Conservation (phyloP, 2,329 filamentous ascomycete genomes). For the Ophiostoma novo-ulmi region DNA sequence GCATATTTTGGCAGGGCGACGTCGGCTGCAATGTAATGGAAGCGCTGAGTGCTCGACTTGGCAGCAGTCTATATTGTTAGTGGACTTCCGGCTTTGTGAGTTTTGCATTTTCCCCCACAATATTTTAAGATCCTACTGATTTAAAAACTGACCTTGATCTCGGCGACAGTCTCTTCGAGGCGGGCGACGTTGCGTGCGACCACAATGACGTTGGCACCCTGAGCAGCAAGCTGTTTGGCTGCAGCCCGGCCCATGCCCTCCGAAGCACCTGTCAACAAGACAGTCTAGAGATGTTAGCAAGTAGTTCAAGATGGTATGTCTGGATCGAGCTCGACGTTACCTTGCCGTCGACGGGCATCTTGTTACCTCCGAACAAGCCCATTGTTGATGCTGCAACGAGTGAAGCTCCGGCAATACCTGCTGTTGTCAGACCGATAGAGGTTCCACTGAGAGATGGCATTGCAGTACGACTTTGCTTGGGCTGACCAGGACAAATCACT, state of each 20-base stretch:
- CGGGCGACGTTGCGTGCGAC: slow-evolving; percentile 73
- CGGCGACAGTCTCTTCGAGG: slow-evolving; percentile 63
- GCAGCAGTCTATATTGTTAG: slow-evolving; percentile 52
- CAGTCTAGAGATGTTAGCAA: slow-evolving; percentile 55
- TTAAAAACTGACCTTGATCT: slow-evolving; percentile 50
- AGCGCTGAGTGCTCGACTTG: slow-evolving; percentile 65
- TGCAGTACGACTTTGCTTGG: not conserved
- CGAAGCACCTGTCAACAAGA: slow-evolving; percentile 84
- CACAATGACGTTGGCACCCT: slow-evolving; percentile 82
- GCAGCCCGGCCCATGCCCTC: slow-evolving; percentile 83
- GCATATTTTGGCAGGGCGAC: slow-evolving; percentile 68
- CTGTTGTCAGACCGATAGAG: slow-evolving; percentile 30
- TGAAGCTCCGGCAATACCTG: slow-evolving; percentile 33
- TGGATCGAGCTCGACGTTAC: slow-evolving; percentile 42
- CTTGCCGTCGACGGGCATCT: slow-evolving; percentile 80
- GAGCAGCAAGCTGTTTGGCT: slow-evolving; percentile 67
- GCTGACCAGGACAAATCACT: not conserved
- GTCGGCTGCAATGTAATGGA: slow-evolving; percentile 80
- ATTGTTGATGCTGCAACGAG: slow-evolving; percentile 45
- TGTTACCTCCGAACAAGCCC: slow-evolving; percentile 67
- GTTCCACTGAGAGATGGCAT: slow-evolving; percentile 28
- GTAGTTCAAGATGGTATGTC: too few relatives aligned
- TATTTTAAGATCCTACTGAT: not conserved
- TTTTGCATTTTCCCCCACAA: not conserved
- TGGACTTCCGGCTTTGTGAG: not conserved